Percentiles rank a stretch among this genome's conserved stretches.
phyloP scores from a whole-genome alignment of 2,329 filamentous ascomycete species.

The Ceratocystis cubensis region DNA sequence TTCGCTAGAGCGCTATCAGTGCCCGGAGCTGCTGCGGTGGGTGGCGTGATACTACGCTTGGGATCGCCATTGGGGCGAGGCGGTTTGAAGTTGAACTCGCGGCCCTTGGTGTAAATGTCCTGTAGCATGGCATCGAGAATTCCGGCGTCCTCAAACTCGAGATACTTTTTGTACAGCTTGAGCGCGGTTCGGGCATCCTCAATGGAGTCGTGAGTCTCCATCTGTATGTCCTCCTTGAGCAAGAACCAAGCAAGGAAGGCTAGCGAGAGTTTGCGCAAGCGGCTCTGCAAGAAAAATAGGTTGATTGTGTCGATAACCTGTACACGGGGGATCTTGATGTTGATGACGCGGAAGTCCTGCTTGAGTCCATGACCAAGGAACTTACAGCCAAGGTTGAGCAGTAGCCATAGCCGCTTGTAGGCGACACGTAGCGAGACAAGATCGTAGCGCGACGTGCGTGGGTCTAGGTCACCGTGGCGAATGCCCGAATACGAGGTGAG shows the following conservation, averaged over 20 bases:
- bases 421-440: constrained; percentile 78
- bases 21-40: not conserved
- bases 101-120: constrained; percentile 58
- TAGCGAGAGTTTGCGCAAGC: constrained; percentile 75
- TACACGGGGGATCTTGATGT: constrained; percentile 81
- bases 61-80: constrained; percentile 29
- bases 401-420: constrained; percentile 96
- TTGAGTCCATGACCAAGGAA: constrained; percentile 90
- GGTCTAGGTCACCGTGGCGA: constrained; percentile 70
- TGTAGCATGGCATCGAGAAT: constrained; percentile 72
- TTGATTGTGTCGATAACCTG: constrained; percentile 94
- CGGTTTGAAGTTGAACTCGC: constrained; percentile 40
- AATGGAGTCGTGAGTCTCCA: constrained; percentile 85
- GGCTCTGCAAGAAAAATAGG: constrained; percentile 70
- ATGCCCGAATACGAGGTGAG: constrained; percentile 91
- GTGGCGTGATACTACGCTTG: constrained; percentile 17
- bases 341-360: constrained; percentile 95
- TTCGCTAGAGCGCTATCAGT: not conserved
- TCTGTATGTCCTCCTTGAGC: constrained; percentile 86
- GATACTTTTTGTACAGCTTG: constrained; percentile 76
- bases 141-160: constrained; percentile 77
- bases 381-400: constrained; percentile 84
- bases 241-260: constrained; percentile 86
- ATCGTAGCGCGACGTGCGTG: constrained; percentile 63
- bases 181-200: constrained; percentile 88